A percentile compares a stretch with the other conserved stretches of the same genome.
These are phyloP conservation scores for Ogataea kodamae DNA, from an alignment of 805 yeast genomes.

Conservation along the genomic window DNA sequence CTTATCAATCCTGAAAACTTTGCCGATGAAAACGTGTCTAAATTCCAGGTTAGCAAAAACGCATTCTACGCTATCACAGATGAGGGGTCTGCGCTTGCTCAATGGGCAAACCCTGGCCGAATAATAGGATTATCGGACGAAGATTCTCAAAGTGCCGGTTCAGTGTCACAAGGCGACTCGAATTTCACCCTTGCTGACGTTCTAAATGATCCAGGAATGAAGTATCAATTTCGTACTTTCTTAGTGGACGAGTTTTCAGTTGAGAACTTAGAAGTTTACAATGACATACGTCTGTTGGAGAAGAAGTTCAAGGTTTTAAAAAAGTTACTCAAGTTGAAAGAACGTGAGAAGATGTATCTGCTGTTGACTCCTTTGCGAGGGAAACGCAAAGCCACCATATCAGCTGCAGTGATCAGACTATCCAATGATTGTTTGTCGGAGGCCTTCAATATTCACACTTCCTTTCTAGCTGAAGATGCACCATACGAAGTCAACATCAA, in stretches of 20 bases:
- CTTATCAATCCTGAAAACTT: constrained; percentile 31
- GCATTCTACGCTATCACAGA: constrained; percentile 25
- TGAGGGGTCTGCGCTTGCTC: constrained; percentile 20
- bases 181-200: constrained; percentile 37
- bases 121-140: constrained; percentile 3
- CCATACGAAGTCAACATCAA: constrained; percentile 71
- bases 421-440: constrained; percentile 55
- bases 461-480: constrained; percentile 62
- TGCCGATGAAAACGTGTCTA: constrained; percentile 2
- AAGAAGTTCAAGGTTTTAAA: constrained; percentile 43
- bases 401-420: constrained; percentile 38
- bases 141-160: constrained; percentile 3
- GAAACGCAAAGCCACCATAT: constrained; percentile 32
- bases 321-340: constrained; percentile 35
- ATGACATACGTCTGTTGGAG: constrained; percentile 52
- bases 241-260: constrained; percentile 61
- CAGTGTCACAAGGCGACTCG: constrained; percentile 2
- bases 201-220: constrained; percentile 71
- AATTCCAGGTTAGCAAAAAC: constrained; percentile 16
- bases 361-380: constrained; percentile 15
- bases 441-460: constrained; percentile 62
- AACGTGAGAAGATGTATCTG: constrained; percentile 21
- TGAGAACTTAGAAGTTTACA: constrained; percentile 73
- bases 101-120: constrained; percentile 19
- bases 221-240: constrained; percentile 64